phyloP scores from a whole-genome alignment of 164 flowering plant genomes.

The Platanus orientalis region DNA sequence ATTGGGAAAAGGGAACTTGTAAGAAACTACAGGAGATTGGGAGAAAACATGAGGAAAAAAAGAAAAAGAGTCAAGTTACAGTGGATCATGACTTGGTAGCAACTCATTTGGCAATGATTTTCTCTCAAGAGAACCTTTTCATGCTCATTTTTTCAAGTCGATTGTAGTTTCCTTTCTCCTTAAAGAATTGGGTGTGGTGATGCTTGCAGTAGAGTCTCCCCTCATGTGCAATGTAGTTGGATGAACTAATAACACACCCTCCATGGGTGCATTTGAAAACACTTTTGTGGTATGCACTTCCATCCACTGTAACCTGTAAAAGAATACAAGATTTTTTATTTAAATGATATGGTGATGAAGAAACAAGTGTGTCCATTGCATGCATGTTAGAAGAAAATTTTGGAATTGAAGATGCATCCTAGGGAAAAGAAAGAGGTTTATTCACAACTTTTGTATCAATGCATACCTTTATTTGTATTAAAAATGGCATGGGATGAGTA shows the following conservation, averaged over 20 bases:
- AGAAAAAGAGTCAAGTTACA: neutral
- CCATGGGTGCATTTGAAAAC: constrained; percentile 72
- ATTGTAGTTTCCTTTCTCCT: constrained; percentile 70
- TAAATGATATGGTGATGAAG: no score
- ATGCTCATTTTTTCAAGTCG: constrained; percentile 37
- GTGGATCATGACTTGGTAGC: constrained; percentile 1
- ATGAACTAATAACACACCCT: constrained; percentile 45
- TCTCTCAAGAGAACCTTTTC: neutral
- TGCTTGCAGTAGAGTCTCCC: constrained; percentile 66
- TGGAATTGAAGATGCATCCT: neutral
- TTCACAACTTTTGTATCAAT: no score
- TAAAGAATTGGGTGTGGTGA: constrained; percentile 61
- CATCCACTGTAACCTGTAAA: constrained; percentile 55
- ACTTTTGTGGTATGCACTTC: constrained; percentile 57
- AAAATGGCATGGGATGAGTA: no score
- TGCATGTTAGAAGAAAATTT: neutral
- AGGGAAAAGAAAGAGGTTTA: neutral
- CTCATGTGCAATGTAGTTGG: constrained; percentile 71
- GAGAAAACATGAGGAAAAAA: neutral
- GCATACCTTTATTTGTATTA: no score
- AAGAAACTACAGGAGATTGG: neutral
- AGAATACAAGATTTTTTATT: neutral
- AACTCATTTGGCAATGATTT: neutral
- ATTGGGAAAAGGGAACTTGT: constrained; percentile 4
- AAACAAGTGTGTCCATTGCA: no score